Evolutionary conservation across 2,329 filamentous ascomycete species (phyloP), one percentile per base, ranked within the genome.

Genomic region (Curvularia sp.): DNA sequence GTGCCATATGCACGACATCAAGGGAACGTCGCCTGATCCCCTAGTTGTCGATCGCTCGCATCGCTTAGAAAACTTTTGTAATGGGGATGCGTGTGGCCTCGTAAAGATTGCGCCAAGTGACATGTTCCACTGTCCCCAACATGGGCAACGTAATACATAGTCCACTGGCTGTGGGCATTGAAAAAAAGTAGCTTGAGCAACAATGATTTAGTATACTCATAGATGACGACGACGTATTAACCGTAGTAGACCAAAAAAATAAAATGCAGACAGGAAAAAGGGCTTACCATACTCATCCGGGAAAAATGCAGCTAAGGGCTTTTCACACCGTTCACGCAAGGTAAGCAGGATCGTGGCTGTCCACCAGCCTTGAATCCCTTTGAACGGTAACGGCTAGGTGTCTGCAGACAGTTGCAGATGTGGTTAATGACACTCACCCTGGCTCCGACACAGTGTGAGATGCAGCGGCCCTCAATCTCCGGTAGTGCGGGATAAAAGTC

Each of bases 1-100:
- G 57, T 67, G 53, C 38, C 49, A 41, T 63, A 70, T 71, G 68
- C 62, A 69, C 67, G 62, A 69, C 66, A 70, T 71, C 64, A 64
- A 52, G 36, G 28, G 18, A 36, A 59, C 66, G 65, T 68, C 61
- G 52, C 47, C 58, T 57, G 47, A 46, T 41, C 41, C 52, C 45
- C 49, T 64, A 46, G 50, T 53, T 49, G 60, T 53, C 45, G 56
- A 64, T 62, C 57, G 45, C 52, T 47, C 45, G 51, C 53, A 49
- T 65, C 45, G 48, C 53, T 53, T 57, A 42, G 46, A 42, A 48
- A 47, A 46, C 19, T 49, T 47, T 48, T 50, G 30, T 36, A 18
- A 28, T 55, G 41, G 21, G 42, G 38, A 42, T 28, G 39, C 18
- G 41, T 43, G 43, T 43, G 36, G 43, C 43, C 18, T 51, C 23